These are phyloP conservation scores for Nigrograna mackinnonii DNA, from an alignment of 2,329 filamentous ascomycete genomes.

Conservation along the genomic window DNA sequence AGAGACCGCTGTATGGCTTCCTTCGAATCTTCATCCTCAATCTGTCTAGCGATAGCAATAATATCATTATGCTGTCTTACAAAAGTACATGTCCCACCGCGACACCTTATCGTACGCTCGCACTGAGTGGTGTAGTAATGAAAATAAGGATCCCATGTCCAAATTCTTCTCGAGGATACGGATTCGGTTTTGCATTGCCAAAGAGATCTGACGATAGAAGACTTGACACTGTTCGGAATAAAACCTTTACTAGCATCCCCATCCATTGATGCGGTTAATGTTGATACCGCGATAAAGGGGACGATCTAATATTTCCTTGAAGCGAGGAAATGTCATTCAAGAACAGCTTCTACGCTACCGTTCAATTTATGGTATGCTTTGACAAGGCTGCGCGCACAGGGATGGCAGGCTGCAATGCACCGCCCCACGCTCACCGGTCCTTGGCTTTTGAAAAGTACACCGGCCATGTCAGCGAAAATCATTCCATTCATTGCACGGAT, in stretches of 20 bases:
- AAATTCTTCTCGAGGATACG: background rate
- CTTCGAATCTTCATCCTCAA: constrained; percentile 8
- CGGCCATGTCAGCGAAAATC: no score
- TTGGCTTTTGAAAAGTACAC: no score
- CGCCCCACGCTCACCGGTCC: no score
- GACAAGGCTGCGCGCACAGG: no score
- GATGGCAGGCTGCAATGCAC: no score
- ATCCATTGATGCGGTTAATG: no score
- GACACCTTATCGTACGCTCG: constrained; percentile 3
- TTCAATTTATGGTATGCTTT: no score
- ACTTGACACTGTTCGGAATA: background rate
- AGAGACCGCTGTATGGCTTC: constrained; percentile 7
- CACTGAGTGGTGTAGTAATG: background rate
- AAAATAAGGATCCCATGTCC: background rate
- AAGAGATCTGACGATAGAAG: background rate
- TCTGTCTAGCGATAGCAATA: constrained; percentile 11
- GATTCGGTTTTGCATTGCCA: background rate
- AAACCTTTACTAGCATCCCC: background rate
- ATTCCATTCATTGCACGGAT: no score
- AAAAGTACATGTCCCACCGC: constrained; percentile 12
- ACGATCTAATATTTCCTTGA: no score
- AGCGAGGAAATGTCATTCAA: no score
- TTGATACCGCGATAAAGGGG: no score
- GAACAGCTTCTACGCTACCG: no score
- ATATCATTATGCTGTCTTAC: constrained; percentile 20